These are phyloP conservation scores for Nakaseomyces glabratus DNA, from an alignment of 1,139 yeast species.

Conservation along the genomic window DNA sequence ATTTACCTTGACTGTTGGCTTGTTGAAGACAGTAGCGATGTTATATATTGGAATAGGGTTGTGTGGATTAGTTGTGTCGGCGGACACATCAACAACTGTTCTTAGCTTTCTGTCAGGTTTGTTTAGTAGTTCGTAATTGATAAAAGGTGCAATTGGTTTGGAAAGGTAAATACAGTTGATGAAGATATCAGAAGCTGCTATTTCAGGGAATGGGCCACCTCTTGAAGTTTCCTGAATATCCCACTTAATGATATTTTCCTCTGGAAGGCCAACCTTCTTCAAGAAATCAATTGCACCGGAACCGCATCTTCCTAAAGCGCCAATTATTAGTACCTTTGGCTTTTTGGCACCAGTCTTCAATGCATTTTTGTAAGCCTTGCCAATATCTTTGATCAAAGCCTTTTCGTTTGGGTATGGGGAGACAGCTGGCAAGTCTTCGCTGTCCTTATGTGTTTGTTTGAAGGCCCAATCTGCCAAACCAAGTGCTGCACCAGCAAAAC, in stretches of 20 bases:
- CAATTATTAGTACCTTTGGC: conserved; percentile 82
- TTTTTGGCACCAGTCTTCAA: conserved; percentile 52
- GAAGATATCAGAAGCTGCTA: conserved; percentile 76
- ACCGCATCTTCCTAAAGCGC: conserved; percentile 98
- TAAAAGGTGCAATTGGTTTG: conserved; percentile 86
- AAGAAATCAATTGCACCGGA: conserved; percentile 90
- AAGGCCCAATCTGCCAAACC: conserved; percentile 93
- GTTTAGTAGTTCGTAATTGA: conserved; percentile 61
- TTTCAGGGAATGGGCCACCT: conserved; percentile 96
- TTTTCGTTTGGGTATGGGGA: conserved; percentile 76
- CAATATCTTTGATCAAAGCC: conserved; percentile 62
- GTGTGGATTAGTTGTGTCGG: conserved; percentile 97
- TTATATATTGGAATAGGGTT: conserved; percentile 93
- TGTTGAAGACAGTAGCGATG: conserved; percentile 78
- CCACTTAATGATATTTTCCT: conserved; percentile 78
- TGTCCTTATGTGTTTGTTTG: conserved; percentile 62
- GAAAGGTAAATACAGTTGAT: conserved; percentile 93
- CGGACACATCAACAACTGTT: conserved; percentile 93
- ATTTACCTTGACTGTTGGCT: conserved; percentile 81
- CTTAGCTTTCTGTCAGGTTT: conserved; percentile 59
- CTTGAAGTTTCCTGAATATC: conserved; percentile 92
- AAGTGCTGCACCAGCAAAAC: conserved; percentile 97
- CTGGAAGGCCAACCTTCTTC: conserved; percentile 81
- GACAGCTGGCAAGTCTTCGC: conserved; percentile 65
- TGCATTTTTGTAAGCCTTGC: conserved; percentile 51